A percentile compares a stretch with the other conserved stretches of the same genome.
These are phyloP conservation scores for Trichophyton rubrum DNA, from an alignment of 2,329 filamentous ascomycete species.

Conservation along the genomic window DNA sequence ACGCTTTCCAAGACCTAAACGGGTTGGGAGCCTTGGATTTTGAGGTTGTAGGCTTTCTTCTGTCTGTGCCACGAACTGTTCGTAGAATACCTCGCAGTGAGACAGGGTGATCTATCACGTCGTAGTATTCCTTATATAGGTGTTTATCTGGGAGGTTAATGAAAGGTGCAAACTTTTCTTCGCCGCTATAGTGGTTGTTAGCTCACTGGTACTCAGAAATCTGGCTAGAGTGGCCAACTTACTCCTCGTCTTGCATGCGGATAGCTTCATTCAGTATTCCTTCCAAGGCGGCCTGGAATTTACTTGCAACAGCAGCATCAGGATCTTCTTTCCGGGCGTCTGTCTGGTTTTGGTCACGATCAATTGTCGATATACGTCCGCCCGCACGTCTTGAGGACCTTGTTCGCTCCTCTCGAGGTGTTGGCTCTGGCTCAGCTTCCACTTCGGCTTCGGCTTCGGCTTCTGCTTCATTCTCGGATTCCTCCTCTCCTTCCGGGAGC, in stretches of 20 bases:
- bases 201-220: constrained; percentile 11
- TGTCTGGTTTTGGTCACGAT: constrained; percentile 9
- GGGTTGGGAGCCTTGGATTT: constrained; percentile 39
- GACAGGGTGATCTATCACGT: constrained; percentile 66
- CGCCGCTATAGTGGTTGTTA: constrained; percentile 35
- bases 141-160: constrained; percentile 62
- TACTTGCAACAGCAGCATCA: background rate
- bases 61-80: constrained; percentile 58
- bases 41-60: constrained; percentile 48
- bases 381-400: constrained; percentile 7
- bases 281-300: constrained; percentile 74
- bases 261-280: constrained; percentile 68
- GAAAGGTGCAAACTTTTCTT: constrained; percentile 62
- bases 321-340: constrained; percentile 46
- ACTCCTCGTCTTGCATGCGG: constrained; percentile 53
- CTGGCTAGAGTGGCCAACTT: constrained; percentile 22
- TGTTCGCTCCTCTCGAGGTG: background rate
- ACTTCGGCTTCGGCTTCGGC: background rate
- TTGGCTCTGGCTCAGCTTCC: background rate
- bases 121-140: constrained; percentile 69
- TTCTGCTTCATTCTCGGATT: constrained; percentile 22
- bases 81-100: constrained; percentile 69
- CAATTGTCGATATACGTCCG: constrained; percentile 13
- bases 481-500: background rate
- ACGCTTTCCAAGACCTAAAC: constrained; percentile 69